Evolutionary conservation across 257 asterid genomes (phyloP), one percentile per base, ranked within the genome.

Genomic region (Paulownia fortunei): DNA sequence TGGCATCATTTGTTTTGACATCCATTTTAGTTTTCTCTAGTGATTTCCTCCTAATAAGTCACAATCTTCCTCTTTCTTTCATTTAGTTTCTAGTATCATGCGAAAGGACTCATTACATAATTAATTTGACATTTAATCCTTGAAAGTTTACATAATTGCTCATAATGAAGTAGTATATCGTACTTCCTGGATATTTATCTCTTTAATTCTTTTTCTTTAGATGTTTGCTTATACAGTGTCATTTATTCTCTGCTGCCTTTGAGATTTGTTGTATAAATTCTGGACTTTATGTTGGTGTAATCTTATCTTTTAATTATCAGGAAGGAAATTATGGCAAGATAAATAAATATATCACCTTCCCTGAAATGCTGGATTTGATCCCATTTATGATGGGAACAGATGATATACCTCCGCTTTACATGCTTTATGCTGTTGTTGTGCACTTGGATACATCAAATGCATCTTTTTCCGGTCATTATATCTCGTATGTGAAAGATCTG

Each of bases 271-370:
- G 32, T 49, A 32, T 46, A 69, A 11, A 44, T 71, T 75, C 44
- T 73, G 44, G 66, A 7, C 21, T 72, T 78, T 6, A 10, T 4
- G 6, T 11, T 69, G 61, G 62, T 76, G 26, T 46, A 74, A 62
- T 23, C 21, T 60, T 42, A 27, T 58, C 70, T n/a, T n/a, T 11
- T 61, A 69, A 55, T 80, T 76, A 26, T 74, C 90, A 93, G 98
- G 93, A 88, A 79, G 96, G 98, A 73, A 89, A 84, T 69, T 91
- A 91, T 74, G 97, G 97, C 69, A 94, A 94, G 89, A 90, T 94
- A 21, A 92, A 88, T 72, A 94, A 94, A 86, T 85, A 90, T 85
- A 89, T 94, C 80, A 77, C 88, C 32, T 94, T 94, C 69, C 97
- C 98, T 6, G 98, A 92, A 56, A 83, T 86, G 89, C 86, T 92